Evolutionary conservation across 2,329 filamentous ascomycete genomes (phyloP).

Genomic region (Hymenotorrendiella dingleyae): DNA sequence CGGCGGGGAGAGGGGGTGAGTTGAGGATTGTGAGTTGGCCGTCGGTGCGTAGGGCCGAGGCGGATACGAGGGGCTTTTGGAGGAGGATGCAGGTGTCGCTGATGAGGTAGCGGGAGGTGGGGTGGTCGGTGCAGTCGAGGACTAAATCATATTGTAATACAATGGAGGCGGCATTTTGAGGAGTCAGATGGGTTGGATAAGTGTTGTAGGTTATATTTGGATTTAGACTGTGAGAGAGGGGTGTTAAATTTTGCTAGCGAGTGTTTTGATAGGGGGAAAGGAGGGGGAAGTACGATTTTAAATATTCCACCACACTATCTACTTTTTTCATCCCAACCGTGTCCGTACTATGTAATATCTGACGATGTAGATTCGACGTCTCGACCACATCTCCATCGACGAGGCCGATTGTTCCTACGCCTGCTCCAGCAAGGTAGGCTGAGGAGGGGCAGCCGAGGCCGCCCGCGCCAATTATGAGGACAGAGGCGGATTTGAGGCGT

Average conservation of each 20-base stretch:
- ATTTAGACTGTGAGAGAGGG: slow-evolving; percentile 55
- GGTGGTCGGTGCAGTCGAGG: slow-evolving; percentile 93
- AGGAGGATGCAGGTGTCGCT: slow-evolving; percentile 83
- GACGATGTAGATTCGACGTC: slow-evolving; percentile 83
- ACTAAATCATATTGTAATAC: slow-evolving; percentile 73
- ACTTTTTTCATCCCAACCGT: slow-evolving; percentile 75
- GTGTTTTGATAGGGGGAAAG: background rate
- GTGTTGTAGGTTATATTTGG: slow-evolving; percentile 59
- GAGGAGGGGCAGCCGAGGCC: slow-evolving; percentile 89
- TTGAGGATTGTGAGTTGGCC: slow-evolving; percentile 89
- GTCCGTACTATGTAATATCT: slow-evolving; percentile 71
- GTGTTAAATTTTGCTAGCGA: background rate
- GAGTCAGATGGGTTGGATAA: slow-evolving; percentile 59
- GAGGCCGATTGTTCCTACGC: slow-evolving; percentile 75
- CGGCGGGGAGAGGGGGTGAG: slow-evolving; percentile 60
- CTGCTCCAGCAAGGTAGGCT: slow-evolving; percentile 86
- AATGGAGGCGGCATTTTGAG: slow-evolving; percentile 60
- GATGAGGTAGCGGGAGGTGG: slow-evolving; percentile 84
- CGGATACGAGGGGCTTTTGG: slow-evolving; percentile 75
- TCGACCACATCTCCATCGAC: slow-evolving; percentile 88
- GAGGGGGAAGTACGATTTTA: slow-evolving; percentile 41
- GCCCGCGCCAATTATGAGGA: slow-evolving; percentile 81
- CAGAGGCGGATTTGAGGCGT: slow-evolving; percentile 59
- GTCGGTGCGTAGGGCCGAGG: slow-evolving; percentile 81
- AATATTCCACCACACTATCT: slow-evolving; percentile 61